Conservation (phyloP, 257 asterid genomes). For the Primulina tabacum region DNA sequence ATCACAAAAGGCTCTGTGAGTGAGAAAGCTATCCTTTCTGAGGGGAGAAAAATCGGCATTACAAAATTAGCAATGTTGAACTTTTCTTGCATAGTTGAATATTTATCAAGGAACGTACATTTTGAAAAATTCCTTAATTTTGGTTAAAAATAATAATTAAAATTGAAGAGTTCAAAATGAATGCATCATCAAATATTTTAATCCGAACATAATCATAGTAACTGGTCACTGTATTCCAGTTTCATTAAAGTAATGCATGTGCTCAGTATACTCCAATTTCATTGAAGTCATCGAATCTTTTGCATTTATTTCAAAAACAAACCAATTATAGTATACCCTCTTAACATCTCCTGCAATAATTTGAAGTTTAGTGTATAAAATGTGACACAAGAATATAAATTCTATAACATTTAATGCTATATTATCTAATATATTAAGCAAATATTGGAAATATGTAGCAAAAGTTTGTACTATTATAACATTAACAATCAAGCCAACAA, state of each 20-base stretch:
- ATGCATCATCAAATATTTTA: neutral
- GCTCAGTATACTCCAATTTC: neutral
- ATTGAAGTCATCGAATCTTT: slow-evolving; percentile 26
- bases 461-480: neutral
- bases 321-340: slow-evolving; percentile 3
- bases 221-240: neutral
- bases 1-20: slow-evolving; percentile 91
- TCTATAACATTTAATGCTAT: neutral
- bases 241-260: neutral
- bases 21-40: slow-evolving; percentile 94
- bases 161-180: no score
- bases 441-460: neutral
- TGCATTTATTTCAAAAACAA: slow-evolving; percentile 24
- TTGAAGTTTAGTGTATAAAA: neutral
- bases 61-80: neutral
- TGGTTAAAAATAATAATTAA: neutral
- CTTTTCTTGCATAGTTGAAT: neutral
- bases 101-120: neutral
- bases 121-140: neutral
- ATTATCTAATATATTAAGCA: neutral
- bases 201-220: no score
- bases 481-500: neutral
- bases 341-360: neutral
- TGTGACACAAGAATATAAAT: neutral
- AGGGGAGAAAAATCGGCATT: neutral